Evolutionary conservation across 2,329 filamentous ascomycete genomes (phyloP).

Genomic region (Drechslera avenae): DNA sequence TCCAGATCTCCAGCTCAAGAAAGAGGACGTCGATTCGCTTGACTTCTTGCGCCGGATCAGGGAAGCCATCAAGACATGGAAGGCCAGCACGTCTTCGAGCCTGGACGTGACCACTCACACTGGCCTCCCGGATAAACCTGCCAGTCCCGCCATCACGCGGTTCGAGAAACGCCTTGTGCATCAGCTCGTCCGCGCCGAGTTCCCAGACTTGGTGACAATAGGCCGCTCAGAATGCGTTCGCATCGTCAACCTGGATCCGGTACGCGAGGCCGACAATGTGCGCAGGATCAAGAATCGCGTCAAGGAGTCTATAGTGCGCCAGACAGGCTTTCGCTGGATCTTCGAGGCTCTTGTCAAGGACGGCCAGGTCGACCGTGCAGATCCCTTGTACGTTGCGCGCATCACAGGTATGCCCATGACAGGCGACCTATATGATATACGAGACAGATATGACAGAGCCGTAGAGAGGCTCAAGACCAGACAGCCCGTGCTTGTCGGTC

Average conservation of each 20-base stretch:
- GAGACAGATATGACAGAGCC: slow-evolving; percentile 48
- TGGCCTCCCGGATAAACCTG: slow-evolving; percentile 25
- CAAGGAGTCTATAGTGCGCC: slow-evolving; percentile 49
- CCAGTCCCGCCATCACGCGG: slow-evolving; percentile 35
- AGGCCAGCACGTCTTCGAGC: slow-evolving; percentile 22
- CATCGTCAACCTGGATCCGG: slow-evolving; percentile 50
- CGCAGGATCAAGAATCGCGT: slow-evolving; percentile 46
- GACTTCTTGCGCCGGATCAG: slow-evolving; percentile 57
- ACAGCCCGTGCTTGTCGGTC: slow-evolving; percentile 62
- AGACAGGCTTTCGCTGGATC: slow-evolving; percentile 58
- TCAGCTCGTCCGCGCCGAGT: slow-evolving; percentile 69
- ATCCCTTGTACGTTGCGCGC: slow-evolving; percentile 45
- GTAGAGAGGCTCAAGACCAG: slow-evolving; percentile 52
- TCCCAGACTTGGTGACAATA: slow-evolving; percentile 53
- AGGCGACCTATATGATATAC: slow-evolving; percentile 43
- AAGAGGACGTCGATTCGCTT: slow-evolving; percentile 58
- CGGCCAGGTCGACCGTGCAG: slow-evolving; percentile 45
- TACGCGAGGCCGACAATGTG: slow-evolving; percentile 51
- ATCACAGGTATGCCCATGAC: slow-evolving; percentile 44
- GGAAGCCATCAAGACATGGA: slow-evolving; percentile 55
- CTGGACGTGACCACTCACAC: slow-evolving; percentile 42
- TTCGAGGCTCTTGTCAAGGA: slow-evolving; percentile 53
- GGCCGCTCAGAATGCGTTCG: slow-evolving; percentile 51
- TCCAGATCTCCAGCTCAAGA: slow-evolving; percentile 56
- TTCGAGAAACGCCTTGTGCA: slow-evolving; percentile 70